Evolutionary conservation across 148 eudicot species (phyloP), one percentile per base, ranked within the genome.

Genomic region (Dysphania ambrosioides): DNA sequence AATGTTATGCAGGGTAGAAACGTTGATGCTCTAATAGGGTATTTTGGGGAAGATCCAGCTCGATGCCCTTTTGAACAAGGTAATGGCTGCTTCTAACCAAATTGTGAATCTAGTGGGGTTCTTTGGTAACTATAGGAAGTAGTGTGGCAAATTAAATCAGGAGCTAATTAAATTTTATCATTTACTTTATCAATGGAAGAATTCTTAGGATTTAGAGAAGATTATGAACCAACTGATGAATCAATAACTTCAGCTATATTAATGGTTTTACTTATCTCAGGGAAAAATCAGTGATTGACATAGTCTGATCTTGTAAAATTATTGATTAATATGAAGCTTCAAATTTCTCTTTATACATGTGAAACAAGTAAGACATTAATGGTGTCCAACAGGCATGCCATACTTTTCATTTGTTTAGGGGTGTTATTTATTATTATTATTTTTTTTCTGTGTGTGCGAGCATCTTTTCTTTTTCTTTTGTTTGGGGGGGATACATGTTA

Each of bases 41-140:
- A 89, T 79, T 89, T 89, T 77, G 94, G 94, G 72, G 94, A 89
- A 81, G 94, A 89, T 77, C 94, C 94, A 35, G 64, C 91, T 61
- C 85, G 86, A 38, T 89, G 94, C 80, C 84, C 85, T 44, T 87
- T 81, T 82, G 94, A 89, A 68, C 94, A 89, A 87, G 94, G 94
- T 87, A 82, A 40, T 59, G 64, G 9, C 35, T 59, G 51, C 38
- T 19, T 59, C 23, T 16, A 27, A 24, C 23, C 21, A 8, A 55
- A 36, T 23, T 64, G 16, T 67, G 53, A 44, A 67, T 41, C 30
- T 23, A 41, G 32, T 36, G 24, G 53, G 19, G 9, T 7, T 19
- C 44, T 66, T 66, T 24, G n/a, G 55, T 67, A 12, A 26, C 23
- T 24, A 6, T 21, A 59, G 32, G 18, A 12, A 23, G 51, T 4